These are phyloP conservation scores for Oryza longistaminata DNA, from an alignment of 176 grass and related monocot species.

Conservation along the genomic window DNA sequence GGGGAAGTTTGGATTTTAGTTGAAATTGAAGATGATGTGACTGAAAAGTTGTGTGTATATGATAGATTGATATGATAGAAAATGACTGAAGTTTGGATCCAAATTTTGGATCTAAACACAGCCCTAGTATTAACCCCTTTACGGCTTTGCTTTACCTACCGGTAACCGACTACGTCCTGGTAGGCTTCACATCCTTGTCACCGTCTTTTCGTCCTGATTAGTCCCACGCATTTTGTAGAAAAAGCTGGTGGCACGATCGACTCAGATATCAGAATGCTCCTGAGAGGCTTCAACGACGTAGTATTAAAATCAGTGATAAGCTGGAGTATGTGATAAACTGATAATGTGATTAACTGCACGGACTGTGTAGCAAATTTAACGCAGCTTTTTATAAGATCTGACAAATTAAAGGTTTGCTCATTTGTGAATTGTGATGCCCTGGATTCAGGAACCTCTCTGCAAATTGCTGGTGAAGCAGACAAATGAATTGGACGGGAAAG, in stretches of 20 bases:
- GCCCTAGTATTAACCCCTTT: background rate
- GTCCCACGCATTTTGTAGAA: background rate
- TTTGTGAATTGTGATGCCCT: background rate
- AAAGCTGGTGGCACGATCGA: conserved; percentile 13
- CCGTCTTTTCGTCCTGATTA: background rate
- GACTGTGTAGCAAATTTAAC: background rate
- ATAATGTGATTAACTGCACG: background rate
- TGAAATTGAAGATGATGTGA: too few species aligned
- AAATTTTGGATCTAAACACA: too few species aligned
- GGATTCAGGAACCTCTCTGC: background rate
- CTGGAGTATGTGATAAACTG: too few species aligned
- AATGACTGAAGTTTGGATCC: too few species aligned
- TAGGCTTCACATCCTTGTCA: background rate
- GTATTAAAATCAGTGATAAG: background rate
- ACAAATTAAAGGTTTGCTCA: background rate
- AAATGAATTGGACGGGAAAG: background rate
- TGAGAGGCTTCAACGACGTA: background rate
- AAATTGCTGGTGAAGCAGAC: background rate
- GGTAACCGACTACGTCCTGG: background rate
- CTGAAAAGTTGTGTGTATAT: too few species aligned
- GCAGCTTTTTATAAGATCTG: background rate
- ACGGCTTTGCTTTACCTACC: background rate
- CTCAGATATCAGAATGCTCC: background rate
- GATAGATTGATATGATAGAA: too few species aligned
- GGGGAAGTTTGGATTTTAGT: too few species aligned